Conservation (phyloP, 2,329 filamentous ascomycete genomes). For the Pseudocercospora fijiensis region DNA sequence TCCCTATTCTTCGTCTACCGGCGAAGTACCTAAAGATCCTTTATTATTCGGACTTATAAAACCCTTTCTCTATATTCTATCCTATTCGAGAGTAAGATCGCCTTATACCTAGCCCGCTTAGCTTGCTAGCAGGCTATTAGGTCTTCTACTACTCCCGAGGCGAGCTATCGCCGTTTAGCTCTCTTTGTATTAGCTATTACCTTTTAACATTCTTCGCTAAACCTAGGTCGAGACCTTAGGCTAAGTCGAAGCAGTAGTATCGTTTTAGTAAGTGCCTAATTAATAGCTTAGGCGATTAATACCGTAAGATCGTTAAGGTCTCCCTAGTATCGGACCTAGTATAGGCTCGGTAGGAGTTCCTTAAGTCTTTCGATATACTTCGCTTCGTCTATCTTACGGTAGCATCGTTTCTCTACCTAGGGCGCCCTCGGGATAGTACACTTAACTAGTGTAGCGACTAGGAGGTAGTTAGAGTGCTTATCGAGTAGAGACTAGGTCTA, state of each 20-base stretch:
- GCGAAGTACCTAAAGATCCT: not conserved
- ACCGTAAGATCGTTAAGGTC: not conserved
- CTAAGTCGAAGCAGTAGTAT: not conserved
- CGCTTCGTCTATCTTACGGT: not conserved
- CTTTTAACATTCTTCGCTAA: not conserved
- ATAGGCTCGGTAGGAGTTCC: not conserved
- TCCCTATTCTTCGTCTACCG: not conserved
- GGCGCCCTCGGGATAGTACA: no score
- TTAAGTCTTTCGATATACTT: not conserved
- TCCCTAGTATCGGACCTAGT: not conserved
- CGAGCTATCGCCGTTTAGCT: not conserved
- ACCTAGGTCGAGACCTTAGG: not conserved
- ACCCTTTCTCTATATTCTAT: not conserved
- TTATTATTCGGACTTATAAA: not conserved
- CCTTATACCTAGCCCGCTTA: not conserved
- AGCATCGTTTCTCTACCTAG: not conserved
- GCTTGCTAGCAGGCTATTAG: not conserved
- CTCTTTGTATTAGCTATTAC: not conserved
- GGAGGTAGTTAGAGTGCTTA: not conserved
- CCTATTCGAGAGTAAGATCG: not conserved
- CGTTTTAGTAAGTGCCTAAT: not conserved
- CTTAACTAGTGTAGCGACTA: not conserved
- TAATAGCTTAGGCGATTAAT: not conserved
- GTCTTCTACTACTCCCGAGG: not conserved
- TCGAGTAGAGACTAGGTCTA: not conserved